Evolutionary conservation across 306 rosid species (phyloP), one percentile per base, ranked within the genome.

Genomic region (Castanospermum australe): DNA sequence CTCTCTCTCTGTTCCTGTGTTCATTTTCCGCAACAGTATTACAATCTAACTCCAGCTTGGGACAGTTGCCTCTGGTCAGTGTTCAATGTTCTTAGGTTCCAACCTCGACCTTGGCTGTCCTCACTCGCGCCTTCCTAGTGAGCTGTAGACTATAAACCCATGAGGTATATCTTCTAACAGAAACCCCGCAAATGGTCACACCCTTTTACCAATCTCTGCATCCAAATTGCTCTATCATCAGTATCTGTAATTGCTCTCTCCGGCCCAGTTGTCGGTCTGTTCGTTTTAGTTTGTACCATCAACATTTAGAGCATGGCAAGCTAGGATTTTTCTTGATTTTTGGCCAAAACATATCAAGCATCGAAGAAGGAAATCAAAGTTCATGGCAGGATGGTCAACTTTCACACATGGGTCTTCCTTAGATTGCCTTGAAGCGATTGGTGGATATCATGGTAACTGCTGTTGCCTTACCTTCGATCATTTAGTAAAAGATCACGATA

Each of bases 311-410:
- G 60, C 36, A 80, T 10, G 35, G 17, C 54, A 1, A 71, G 33
- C 30, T 63, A 79, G 82, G 52, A 28, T 21, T 28, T 48, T 51
- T 70, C n/a, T 71, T 63, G 41, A 12, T 33, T 79, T 76, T 15
- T 67, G 17, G 21, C 56, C 42, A 17, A 8, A 22, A 79, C 32
- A 15, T 6, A 20, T 10, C 73, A 21, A 47, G 42, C 61, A 32
- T 15, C 11, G 41, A 68, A 60, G 68, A 70, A 78, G 69, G 60
- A 62, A 77, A 71, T 83, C 75, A n/a, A 78, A 70, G 85, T 87
- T 88, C 74, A 90, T 92, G 97, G 98, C 87, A 82, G 87, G 81
- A 78, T 87, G 92, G 86, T 82, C 90, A 52, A 56, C 36, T 84
- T 60, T 87, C 54, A 71, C 88, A 17, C 83, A 89, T 79, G 91